Conservation (phyloP, 228 moss, liverwort and hornwort genomes). For the Sphagnum fallax region DNA sequence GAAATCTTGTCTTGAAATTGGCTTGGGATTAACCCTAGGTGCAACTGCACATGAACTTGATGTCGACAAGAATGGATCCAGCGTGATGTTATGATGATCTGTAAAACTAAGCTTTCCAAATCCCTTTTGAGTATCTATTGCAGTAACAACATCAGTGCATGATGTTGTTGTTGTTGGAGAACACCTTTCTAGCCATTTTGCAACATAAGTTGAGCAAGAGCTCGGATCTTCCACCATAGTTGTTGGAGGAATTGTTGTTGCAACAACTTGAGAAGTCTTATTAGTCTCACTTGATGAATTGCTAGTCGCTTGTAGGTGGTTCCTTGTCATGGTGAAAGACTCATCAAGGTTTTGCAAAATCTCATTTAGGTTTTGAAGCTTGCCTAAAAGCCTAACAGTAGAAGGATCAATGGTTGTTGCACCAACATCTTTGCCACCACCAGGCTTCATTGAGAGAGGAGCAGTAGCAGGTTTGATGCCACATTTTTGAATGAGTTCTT, state of each 20-base stretch:
- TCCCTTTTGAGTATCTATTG: neutral
- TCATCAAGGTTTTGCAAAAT: constrained; percentile 37
- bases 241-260: neutral
- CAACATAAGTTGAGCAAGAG: neutral
- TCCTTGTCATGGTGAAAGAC: neutral
- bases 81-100: neutral
- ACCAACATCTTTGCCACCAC: no score
- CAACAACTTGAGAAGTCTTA: neutral
- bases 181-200: neutral
- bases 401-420: constrained; percentile 10
- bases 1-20: neutral
- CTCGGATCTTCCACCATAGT: no score
- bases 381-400: constrained; percentile 26
- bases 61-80: no score
- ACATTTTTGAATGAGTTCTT: constrained; percentile 11
- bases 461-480: neutral
- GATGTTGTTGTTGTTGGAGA: neutral
- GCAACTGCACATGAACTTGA: no score
- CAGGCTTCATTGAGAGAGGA: no score
- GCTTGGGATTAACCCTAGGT: neutral
- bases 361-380: constrained; percentile 33
- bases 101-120: neutral
- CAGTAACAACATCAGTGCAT: neutral
- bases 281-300: neutral
- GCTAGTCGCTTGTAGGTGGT: no score